Evolutionary conservation across 345 rosid genomes (phyloP), one percentile per base, ranked within the genome.

Genomic region (Cardiospermum halicacabum): DNA sequence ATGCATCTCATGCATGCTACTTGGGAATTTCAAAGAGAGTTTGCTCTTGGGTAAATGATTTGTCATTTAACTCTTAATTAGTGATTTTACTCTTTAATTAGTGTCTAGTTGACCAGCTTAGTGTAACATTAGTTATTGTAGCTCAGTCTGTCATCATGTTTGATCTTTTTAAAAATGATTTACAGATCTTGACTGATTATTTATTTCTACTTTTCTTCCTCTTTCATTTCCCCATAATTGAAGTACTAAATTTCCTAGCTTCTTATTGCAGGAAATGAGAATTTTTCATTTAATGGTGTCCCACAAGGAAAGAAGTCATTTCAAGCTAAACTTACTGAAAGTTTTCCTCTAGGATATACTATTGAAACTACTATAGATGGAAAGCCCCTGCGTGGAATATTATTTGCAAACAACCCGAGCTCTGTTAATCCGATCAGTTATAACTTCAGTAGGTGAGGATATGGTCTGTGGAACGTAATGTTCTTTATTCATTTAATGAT

Each of bases 351-450:
- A 78, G 94, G 97, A 57, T 89, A 80, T 80, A 82, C 86, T 48
- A 79, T 95, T 50, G 96, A 95, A 77, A 91, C 99, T 49, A 67
- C 77, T 62, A 85, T 95, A 67, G 90, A 84, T 62, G 99, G 99
- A 65, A 91, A 83, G 80, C 78, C 85, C 74, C 83, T 95, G 25
- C 90, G 87, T 57, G 96, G 97, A 60, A 77, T 95, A 69, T 53
- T 95, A 71, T 86, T 95, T 78, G 69, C 90, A 55, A 85, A 80
- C 83, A 91, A 84, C 65, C 84, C 82, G 34, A 71, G 53, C 61
- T 53, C 82, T 32, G 32, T 72, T 69, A 72, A 47, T 24, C 28
- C 75, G 60, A 56, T 64, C 58, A 58, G 66, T 75, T 74, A 69
- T 55, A 74, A 68, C 57, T 74, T 73, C 66, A 76, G 72, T 64